Percentiles rank a stretch among this genome's conserved stretches.
Evolutionary conservation across 148 eudicot species (phyloP).

Genomic region (Spergularia bocconei): DNA sequence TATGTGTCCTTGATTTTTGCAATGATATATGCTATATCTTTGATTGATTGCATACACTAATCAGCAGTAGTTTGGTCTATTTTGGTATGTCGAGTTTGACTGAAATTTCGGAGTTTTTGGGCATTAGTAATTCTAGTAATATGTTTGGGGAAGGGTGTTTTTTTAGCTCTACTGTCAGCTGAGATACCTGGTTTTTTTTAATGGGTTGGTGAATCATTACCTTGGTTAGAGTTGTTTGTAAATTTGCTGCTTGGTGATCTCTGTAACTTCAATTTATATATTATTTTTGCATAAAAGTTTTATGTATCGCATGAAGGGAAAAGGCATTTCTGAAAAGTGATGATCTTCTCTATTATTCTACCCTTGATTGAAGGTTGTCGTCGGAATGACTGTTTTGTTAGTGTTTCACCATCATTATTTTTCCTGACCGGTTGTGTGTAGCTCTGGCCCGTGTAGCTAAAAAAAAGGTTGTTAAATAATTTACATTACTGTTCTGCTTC

Average conservation of each 20-base stretch:
- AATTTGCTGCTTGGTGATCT: not conserved
- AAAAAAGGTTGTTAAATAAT: not conserved
- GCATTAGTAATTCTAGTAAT: not conserved
- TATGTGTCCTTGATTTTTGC: not conserved
- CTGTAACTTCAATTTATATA: not conserved
- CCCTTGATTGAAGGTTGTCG: not conserved
- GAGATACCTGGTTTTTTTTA: not conserved
- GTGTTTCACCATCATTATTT: slow-evolving; percentile 3
- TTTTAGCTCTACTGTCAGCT: not conserved
- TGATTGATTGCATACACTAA: not conserved
- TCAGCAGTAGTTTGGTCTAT: not conserved
- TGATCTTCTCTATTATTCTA: not conserved
- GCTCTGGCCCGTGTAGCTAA: not conserved
- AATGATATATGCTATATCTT: not conserved
- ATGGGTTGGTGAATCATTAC: not conserved
- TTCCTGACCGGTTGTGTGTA: not conserved
- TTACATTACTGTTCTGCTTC: not conserved
- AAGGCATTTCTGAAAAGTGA: not conserved
- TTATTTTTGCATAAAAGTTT: not conserved
- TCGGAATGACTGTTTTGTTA: not conserved
- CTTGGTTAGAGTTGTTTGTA: not conserved
- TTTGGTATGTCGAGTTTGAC: not conserved
- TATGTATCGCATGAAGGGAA: not conserved
- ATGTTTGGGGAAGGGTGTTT: not conserved
- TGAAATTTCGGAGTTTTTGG: not conserved